These are phyloP conservation scores for Rhizophora apiculata DNA, from an alignment of 345 rosid genomes.

Conservation along the genomic window DNA sequence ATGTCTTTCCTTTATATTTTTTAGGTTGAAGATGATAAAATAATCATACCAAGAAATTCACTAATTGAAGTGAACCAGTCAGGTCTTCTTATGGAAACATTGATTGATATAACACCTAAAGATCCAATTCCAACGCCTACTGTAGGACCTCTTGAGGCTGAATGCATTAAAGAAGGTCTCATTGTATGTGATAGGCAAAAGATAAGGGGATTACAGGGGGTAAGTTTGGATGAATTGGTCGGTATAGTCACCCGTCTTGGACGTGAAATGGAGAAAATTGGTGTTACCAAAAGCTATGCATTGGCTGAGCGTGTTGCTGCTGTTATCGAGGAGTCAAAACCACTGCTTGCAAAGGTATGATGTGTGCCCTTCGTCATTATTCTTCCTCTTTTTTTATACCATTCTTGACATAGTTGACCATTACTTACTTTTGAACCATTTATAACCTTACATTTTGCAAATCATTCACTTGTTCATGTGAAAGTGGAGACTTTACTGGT, in stretches of 20 bases:
- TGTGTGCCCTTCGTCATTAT: slow-evolving; percentile 19
- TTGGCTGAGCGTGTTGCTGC: slow-evolving; percentile 75
- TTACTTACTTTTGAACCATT: neutral
- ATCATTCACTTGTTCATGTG: neutral
- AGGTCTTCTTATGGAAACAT: slow-evolving; percentile 94
- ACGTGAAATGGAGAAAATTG: slow-evolving; percentile 77
- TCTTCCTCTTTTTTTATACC: neutral
- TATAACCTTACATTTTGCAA: neutral
- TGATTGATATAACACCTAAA: slow-evolving; percentile 87
- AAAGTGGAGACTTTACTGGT: neutral
- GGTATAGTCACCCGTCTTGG: slow-evolving; percentile 90
- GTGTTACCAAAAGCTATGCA: slow-evolving; percentile 58
- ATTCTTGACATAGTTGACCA: neutral
- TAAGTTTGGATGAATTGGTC: slow-evolving; percentile 87
- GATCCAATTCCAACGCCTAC: slow-evolving; percentile 85
- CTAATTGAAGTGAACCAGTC: slow-evolving; percentile 94
- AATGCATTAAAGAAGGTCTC: slow-evolving; percentile 77
- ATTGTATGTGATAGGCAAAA: slow-evolving; percentile 88
- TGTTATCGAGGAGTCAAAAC: slow-evolving; percentile 84
- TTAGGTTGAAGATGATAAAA: slow-evolving; percentile 96
- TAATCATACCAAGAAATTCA: slow-evolving; percentile 82
- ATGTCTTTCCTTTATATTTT: slow-evolving; percentile 5
- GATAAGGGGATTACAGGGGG: slow-evolving; percentile 84
- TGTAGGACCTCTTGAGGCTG: slow-evolving; percentile 70
- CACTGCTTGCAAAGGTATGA: slow-evolving; percentile 83